Evolutionary conservation across 495 filamentous ascomycete species (phyloP).

Genomic region (Cercophora scortea): DNA sequence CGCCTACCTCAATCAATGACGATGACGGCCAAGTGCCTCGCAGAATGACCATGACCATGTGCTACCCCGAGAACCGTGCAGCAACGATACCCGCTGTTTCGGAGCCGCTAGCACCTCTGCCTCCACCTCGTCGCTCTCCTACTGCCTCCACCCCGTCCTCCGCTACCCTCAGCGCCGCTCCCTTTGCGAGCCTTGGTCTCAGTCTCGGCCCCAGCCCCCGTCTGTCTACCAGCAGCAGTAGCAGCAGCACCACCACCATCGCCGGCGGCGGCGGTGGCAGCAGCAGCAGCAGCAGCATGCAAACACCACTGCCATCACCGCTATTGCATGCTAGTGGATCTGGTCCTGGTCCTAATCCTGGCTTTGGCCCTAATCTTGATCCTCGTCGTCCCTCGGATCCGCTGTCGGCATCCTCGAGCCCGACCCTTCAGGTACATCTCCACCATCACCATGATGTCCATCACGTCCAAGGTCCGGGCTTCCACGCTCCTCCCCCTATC

Average conservation of each 20-base stretch:
- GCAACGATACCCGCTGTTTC: slow-evolving; percentile 12
- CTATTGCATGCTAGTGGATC: not conserved
- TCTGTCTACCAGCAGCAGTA: not conserved
- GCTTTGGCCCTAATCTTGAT: too few species aligned
- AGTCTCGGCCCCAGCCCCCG: not conserved
- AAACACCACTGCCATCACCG: not conserved
- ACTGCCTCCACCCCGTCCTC: not conserved
- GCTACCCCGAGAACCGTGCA: slow-evolving; percentile 25
- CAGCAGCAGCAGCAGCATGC: not conserved
- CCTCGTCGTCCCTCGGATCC: too few species aligned
- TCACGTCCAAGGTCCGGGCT: not conserved
- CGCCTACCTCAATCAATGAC: not conserved
- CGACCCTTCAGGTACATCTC: too few species aligned
- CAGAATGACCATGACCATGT: slow-evolving; percentile 14
- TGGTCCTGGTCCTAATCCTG: not conserved
- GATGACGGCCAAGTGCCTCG: not conserved
- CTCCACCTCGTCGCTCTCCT: not conserved
- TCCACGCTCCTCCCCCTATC: not conserved
- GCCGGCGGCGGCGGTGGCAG: not conserved
- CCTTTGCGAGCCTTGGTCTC: not conserved
- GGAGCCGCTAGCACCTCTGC: slow-evolving; percentile 5
- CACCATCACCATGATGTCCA: not conserved
- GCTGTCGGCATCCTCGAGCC: too few species aligned
- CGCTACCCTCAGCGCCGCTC: not conserved
- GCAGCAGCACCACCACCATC: not conserved